Percentiles rank a stretch among this genome's conserved stretches.
These are phyloP conservation scores for Aspergillus luchuensis DNA, from an alignment of 2,329 filamentous ascomycete genomes.

Conservation along the genomic window DNA sequence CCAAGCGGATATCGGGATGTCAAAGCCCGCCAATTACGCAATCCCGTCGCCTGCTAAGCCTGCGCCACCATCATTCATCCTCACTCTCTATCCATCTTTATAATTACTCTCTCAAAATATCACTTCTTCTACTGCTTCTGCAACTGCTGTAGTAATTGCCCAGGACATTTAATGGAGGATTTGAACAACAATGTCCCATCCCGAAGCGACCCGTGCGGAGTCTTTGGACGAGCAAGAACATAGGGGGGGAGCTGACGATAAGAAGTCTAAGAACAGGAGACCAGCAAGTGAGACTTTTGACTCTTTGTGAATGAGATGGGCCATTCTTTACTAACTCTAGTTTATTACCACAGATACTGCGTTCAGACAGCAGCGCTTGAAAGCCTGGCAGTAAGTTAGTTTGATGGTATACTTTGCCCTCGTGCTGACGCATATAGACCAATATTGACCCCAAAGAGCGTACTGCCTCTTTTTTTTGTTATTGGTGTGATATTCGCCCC, in stretches of 20 bases:
- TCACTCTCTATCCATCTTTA: not conserved
- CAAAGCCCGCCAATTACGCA: constrained; percentile 19
- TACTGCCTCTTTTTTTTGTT: constrained; percentile 85
- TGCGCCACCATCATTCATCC: constrained; percentile 8
- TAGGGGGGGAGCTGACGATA: constrained; percentile 53
- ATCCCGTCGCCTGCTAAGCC: constrained; percentile 6
- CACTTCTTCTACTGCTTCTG: no score
- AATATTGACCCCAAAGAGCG: constrained; percentile 92
- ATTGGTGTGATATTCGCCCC: constrained; percentile 92
- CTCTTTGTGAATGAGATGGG: no score
- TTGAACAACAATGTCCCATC: constrained; percentile 46
- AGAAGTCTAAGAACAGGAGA: constrained; percentile 86
- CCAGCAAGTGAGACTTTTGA: constrained; percentile 70
- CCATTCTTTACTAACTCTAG: constrained; percentile 12
- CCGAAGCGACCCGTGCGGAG: constrained; percentile 42
- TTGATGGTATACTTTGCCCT: not conserved
- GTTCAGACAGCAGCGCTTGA: constrained; percentile 93
- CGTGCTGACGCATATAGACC: constrained; percentile 60
- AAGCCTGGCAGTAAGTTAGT: constrained; percentile 86
- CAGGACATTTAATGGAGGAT: not conserved
- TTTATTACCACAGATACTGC: constrained; percentile 70
- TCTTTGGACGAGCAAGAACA: constrained; percentile 49
- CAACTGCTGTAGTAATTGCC: not conserved
- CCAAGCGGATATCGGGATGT: constrained; percentile 1
- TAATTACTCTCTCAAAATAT: not conserved